phyloP scores from a whole-genome alignment of 805 yeast species.

The Suhomyces vadensis region DNA sequence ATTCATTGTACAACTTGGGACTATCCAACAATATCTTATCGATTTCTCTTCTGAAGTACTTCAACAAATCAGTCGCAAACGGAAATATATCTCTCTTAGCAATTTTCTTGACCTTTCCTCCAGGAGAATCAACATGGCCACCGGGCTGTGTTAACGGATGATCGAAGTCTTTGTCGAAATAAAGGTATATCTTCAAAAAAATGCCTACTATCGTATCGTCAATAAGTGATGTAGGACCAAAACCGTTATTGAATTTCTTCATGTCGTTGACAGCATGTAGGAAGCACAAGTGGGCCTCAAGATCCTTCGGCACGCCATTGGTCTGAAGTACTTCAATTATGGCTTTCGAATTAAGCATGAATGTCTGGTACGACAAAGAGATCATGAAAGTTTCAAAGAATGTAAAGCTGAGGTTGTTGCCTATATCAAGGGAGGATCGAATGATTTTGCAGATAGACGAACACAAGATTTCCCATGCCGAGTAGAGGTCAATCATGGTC shows the following conservation, averaged over 20 bases:
- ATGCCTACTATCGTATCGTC: slow-evolving; percentile 72
- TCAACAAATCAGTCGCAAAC: slow-evolving; percentile 36
- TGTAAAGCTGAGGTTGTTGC: slow-evolving; percentile 24
- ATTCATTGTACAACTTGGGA: slow-evolving; percentile 33
- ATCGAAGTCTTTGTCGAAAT: slow-evolving; percentile 14
- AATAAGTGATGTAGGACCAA: slow-evolving; percentile 71
- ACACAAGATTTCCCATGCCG: slow-evolving; percentile 68
- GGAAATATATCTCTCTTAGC: slow-evolving; percentile 47
- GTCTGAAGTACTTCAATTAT: slow-evolving; percentile 25
- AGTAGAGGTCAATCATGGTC: slow-evolving; percentile 65
- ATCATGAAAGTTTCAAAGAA: slow-evolving; percentile 56
- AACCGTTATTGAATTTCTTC: slow-evolving; percentile 74
- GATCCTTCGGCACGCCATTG: slow-evolving; percentile 37
- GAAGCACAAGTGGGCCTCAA: slow-evolving; percentile 42
- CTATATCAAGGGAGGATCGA: slow-evolving; percentile 45
- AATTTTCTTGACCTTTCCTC: slow-evolving; percentile 31
- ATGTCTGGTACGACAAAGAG: slow-evolving; percentile 44
- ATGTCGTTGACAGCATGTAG: slow-evolving; percentile 57
- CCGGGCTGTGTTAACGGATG: slow-evolving; percentile 1
- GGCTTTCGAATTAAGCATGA: slow-evolving; percentile 39
- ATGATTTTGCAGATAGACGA: slow-evolving; percentile 52
- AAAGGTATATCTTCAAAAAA: slow-evolving; percentile 51
- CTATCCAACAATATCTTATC: slow-evolving; percentile 32
- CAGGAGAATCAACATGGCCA: slow-evolving; percentile 26
- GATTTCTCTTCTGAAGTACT: slow-evolving; percentile 27